Conservation (phyloP, 2,329 filamentous ascomycete genomes). For the Stagonosporopsis chrysanthemi region DNA sequence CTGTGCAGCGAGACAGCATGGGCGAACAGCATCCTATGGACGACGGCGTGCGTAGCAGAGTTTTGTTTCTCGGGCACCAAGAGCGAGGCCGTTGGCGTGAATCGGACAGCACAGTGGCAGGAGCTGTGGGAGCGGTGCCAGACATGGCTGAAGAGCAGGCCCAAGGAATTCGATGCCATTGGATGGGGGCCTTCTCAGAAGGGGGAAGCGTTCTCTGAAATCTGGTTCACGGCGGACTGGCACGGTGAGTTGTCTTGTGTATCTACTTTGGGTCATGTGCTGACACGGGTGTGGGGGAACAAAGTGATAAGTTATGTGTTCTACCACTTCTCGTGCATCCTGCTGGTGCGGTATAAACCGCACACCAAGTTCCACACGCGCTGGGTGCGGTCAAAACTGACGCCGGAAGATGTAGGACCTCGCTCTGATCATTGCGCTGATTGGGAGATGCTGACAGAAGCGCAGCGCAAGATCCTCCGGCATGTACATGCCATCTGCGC, state of each 20-base stretch:
- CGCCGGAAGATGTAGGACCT: conserved; percentile 6
- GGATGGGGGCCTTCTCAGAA: conserved; percentile 21
- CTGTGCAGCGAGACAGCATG: conserved; percentile 39
- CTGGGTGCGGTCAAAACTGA: conserved; percentile 13
- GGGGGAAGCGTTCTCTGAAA: conserved; percentile 18
- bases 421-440: not conserved
- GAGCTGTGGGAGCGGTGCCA: conserved; percentile 32
- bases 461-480: conserved; percentile 27
- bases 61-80: conserved; percentile 36
- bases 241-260: conserved; percentile 27
- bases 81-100: conserved; percentile 10
- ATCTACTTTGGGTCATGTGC: not conserved
- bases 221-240: conserved; percentile 32
- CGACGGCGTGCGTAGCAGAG: conserved; percentile 37
- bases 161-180: conserved; percentile 37
- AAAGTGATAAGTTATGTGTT: conserved; percentile 35
- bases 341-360: conserved; percentile 40
- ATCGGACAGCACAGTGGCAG: conserved; percentile 23
- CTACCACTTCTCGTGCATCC: conserved; percentile 39
- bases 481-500: conserved; percentile 38
- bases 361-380: conserved; percentile 35
- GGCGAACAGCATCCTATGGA: conserved; percentile 42
- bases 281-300: not conserved
- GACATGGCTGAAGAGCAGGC: conserved; percentile 31
- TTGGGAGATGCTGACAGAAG: not conserved